Evolutionary conservation across 306 rosid species (phyloP).

Genomic region (Adenanthera pavonina): DNA sequence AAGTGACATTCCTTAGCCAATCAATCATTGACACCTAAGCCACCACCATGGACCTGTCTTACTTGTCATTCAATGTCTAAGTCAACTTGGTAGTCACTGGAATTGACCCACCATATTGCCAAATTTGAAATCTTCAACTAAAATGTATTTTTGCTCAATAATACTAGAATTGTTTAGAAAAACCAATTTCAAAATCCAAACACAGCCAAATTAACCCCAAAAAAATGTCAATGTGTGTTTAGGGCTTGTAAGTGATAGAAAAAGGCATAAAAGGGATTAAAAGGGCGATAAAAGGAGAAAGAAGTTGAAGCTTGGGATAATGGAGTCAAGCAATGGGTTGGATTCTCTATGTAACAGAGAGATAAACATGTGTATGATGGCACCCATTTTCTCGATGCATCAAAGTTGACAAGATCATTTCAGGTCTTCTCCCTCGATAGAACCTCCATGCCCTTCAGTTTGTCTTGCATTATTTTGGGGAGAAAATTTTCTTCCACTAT

Average conservation of each 20-base stretch:
- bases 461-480: not conserved
- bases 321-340: conserved; percentile 35
- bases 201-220: not conserved
- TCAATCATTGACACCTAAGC: conserved; percentile 80
- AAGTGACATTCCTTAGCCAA: conserved; percentile 88
- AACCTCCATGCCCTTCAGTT: not conserved
- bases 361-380: conserved; percentile 1
- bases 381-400: conserved; percentile 42
- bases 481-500: not conserved
- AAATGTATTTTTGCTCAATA: not conserved
- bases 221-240: too few relatives aligned
- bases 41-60: conserved; percentile 66
- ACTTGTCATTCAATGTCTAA: conserved; percentile 51
- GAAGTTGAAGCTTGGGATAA: not conserved
- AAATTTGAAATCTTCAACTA: not conserved
- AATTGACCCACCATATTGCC: conserved; percentile 10
- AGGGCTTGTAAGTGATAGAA: not conserved
- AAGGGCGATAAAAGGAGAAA: conserved; percentile 54
- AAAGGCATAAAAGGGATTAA: conserved; percentile 16
- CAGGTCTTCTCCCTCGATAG: not conserved
- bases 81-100: conserved; percentile 69
- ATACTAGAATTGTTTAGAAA: not conserved
- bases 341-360: conserved; percentile 19
- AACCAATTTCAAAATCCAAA: not conserved
- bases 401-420: not conserved